These are phyloP conservation scores for Mariannaea elegans DNA, from an alignment of 2,329 filamentous ascomycete genomes.

Conservation along the genomic window DNA sequence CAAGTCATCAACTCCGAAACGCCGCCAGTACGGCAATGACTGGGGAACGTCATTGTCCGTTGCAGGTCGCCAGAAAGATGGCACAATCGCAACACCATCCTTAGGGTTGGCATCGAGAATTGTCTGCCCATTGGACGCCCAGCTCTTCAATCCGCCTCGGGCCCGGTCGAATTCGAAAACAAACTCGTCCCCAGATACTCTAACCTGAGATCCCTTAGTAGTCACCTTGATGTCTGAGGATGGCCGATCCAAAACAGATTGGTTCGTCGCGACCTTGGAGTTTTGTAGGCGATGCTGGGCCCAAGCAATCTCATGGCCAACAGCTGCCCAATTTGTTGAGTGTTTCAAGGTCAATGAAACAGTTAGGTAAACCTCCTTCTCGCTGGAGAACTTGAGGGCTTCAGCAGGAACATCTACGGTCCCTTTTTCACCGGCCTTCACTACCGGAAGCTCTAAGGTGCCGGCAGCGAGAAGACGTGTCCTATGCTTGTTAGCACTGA, in stretches of 20 bases:
- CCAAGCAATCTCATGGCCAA: constrained; percentile 65
- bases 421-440: constrained; percentile 49
- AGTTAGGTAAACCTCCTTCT: constrained; percentile 55
- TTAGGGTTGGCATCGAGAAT: constrained; percentile 49
- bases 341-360: constrained; percentile 54
- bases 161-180: constrained; percentile 55
- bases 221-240: constrained; percentile 36
- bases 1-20: constrained; percentile 57
- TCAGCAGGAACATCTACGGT: constrained; percentile 46
- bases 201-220: constrained; percentile 11
- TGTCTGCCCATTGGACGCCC: constrained; percentile 47
- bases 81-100: constrained; percentile 49
- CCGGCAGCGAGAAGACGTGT: constrained; percentile 44
- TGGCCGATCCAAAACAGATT: constrained; percentile 9
- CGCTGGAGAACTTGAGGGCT: constrained; percentile 38
- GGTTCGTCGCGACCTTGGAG: neutral
- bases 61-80: constrained; percentile 69
- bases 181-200: constrained; percentile 41
- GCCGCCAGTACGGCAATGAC: constrained; percentile 66
- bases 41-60: constrained; percentile 70
- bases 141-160: constrained; percentile 53
- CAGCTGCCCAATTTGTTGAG: constrained; percentile 58
- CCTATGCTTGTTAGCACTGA: constrained; percentile 20
- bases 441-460: constrained; percentile 50
- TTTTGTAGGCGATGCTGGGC: constrained; percentile 54